Evolutionary conservation across 257 asterid genomes (phyloP).

Genomic region (Ligustrum vulgare): DNA sequence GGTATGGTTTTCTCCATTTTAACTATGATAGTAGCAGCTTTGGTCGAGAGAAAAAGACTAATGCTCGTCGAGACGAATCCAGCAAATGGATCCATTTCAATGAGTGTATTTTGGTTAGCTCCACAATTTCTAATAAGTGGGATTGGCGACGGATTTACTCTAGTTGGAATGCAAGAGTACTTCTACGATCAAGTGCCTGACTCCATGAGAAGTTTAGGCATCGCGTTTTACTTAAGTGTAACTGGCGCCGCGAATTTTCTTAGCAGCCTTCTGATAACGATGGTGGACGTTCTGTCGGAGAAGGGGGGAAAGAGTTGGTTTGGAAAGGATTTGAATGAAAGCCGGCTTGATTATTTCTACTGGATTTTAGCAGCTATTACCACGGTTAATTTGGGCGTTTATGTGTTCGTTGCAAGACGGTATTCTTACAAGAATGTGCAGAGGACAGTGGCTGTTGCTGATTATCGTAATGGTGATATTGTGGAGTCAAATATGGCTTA

Average conservation of each 20-base stretch:
- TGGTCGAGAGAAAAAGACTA: constrained; percentile 62
- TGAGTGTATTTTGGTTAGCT: constrained; percentile 91
- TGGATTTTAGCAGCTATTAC: constrained; percentile 60
- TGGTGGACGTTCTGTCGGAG: constrained; percentile 58
- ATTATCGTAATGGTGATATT: constrained; percentile 23
- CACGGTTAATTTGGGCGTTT: constrained; percentile 41
- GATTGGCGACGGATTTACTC: constrained; percentile 63
- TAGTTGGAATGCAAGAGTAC: constrained; percentile 91
- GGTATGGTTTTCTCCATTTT: constrained; percentile 61
- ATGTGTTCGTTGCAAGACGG: constrained; percentile 46
- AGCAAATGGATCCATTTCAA: constrained; percentile 37
- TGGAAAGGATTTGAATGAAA: constrained; percentile 43
- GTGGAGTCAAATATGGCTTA: too few relatives aligned
- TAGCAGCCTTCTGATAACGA: constrained; percentile 60
- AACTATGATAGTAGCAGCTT: constrained; percentile 59
- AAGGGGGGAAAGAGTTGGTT: constrained; percentile 59
- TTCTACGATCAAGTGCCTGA: constrained; percentile 90
- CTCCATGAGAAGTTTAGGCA: constrained; percentile 81
- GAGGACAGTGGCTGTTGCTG: constrained; percentile 45
- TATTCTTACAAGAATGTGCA: constrained; percentile 73
- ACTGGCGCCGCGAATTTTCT: constrained; percentile 67
- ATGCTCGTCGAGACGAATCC: constrained; percentile 32
- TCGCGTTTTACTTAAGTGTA: constrained; percentile 70
- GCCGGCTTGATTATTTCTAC: constrained; percentile 45
- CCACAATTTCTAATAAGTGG: constrained; percentile 81